Conservation (phyloP, 2,329 filamentous ascomycete species). For the Verticillium dahliae region DNA sequence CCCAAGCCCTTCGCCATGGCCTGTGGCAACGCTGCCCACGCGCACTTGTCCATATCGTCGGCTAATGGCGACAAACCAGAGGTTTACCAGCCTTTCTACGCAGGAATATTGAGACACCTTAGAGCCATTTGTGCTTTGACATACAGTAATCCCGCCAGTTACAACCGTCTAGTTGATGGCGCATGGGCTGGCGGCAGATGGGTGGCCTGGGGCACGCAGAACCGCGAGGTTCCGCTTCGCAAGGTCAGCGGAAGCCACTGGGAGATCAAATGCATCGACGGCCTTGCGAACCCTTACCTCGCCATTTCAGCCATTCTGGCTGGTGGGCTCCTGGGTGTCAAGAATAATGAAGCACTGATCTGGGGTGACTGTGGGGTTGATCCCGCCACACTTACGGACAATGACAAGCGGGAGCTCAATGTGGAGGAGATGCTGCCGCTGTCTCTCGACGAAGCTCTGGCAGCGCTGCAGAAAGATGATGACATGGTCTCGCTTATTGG, state of each 20-base stretch:
- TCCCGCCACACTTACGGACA: conserved; percentile 40
- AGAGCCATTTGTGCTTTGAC: conserved; percentile 62
- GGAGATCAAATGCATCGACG: conserved; percentile 76
- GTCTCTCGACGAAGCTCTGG: conserved; percentile 47
- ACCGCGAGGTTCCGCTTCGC: conserved; percentile 68
- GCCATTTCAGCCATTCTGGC: conserved; percentile 55
- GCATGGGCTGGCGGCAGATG: conserved; percentile 73
- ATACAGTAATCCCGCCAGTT: conserved; percentile 59
- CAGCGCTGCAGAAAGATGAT: conserved; percentile 39
- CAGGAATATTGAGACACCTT: conserved; percentile 61
- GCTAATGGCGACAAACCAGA: conserved; percentile 27
- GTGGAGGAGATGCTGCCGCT: conserved; percentile 48
- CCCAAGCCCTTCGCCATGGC: conserved; percentile 57
- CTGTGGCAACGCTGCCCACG: conserved; percentile 61
- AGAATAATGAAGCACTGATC: conserved; percentile 26
- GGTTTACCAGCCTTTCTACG: conserved; percentile 62
- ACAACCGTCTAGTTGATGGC: conserved; percentile 62
- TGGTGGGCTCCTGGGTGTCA: conserved; percentile 51
- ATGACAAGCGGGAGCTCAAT: conserved; percentile 42
- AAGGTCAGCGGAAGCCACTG: conserved; percentile 62
- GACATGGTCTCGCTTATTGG: conserved; percentile 40
- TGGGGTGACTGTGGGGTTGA: conserved; percentile 50
- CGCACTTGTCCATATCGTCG: conserved; percentile 61
- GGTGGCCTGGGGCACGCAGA: conserved; percentile 77
- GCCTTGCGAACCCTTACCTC: conserved; percentile 72